Percentiles rank a stretch among this genome's conserved stretches.
phyloP scores from a whole-genome alignment of 768 basidiomycete species.

The Lactifluus pinguis region DNA sequence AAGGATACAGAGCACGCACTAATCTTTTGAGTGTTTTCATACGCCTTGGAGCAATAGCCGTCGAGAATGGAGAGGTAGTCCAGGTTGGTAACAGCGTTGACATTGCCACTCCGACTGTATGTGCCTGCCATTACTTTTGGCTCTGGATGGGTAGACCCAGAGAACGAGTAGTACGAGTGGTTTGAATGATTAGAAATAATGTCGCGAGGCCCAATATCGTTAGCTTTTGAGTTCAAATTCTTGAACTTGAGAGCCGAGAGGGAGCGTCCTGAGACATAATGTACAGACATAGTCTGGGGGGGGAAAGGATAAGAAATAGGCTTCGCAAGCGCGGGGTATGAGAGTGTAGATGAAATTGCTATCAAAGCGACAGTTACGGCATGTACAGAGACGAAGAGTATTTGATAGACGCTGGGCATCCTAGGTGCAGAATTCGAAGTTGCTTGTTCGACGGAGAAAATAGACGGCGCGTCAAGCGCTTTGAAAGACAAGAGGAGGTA shows the following conservation, averaged over 20 bases:
- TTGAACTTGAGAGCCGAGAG: constrained; percentile 12
- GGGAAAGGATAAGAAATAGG: constrained; percentile 21
- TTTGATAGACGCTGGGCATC: constrained; percentile 32
- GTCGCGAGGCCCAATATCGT: neutral
- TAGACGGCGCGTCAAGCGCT: constrained; percentile 20
- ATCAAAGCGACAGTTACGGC: constrained; percentile 32
- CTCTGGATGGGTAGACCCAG: neutral
- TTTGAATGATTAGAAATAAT: neutral
- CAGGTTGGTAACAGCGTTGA: constrained; percentile 12
- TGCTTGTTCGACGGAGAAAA: constrained; percentile 23
- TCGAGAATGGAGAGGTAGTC: constrained; percentile 24
- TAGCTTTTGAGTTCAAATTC: neutral
- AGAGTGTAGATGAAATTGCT: constrained; percentile 22
- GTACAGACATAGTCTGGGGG: constrained; percentile 18
- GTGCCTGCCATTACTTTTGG: neutral
- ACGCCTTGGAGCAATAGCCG: constrained; percentile 21
- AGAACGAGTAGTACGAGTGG: neutral
- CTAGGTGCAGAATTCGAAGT: neutral
- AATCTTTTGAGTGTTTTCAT: constrained; percentile 22
- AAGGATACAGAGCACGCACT: constrained; percentile 18
- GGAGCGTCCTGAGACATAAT: constrained; percentile 15
- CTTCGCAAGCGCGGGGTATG: constrained; percentile 22
- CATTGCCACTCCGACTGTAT: constrained; percentile 9
- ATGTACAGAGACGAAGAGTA: constrained; percentile 34
- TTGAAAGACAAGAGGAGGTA: neutral